Base-by-base conservation (phyloP, 2,329 filamentous ascomycete genomes). In the Colletotrichum gigasporum region DNA sequence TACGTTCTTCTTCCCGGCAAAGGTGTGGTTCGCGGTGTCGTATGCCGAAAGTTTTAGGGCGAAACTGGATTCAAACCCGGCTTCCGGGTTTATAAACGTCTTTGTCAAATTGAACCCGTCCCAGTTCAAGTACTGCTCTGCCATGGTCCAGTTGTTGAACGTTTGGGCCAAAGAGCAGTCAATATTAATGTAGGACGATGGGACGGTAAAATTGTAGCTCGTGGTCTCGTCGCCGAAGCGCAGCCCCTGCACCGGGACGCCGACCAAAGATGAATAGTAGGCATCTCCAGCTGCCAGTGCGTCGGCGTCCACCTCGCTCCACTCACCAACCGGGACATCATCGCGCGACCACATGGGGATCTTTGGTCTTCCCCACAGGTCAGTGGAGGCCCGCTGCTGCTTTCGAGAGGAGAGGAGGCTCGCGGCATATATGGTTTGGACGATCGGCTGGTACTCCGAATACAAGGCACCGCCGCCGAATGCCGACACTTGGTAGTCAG, bases 291-390 rank as follows among this genome's bases (percentile, higher is more conserved):
- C 24, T 5, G 24, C 10, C 3, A 55, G 44, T 10, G 39, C 58
- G 2, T 47, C 9, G 1, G 20, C 2, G 20, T 62, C 39, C 6
- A 55, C 18, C 9, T 22, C 39, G 2, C 42, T 12, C 41, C 41
- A 39, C 5, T 32, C 30, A 9, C 41, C 50, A 11, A 22, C 7
- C 4, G n/a, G 11, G 1, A 9, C 26, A 8, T 47, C 28, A 35
- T 18, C 22, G 10, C 14, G 16, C 6, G 11, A 22, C 50, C 50
- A 63, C 28, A 56, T 42, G 3, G 59, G 59, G 10, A 63, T 34
- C 10, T 56, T 63, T 12, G 51, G 41, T 10, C 50, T 12, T 10
- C 44, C 51, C 34, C 32, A 63, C 3, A 56, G 18, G 30, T 63
- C 59, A 2, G 26, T 26, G 11, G 32, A 26, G 3, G 50, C 30